phyloP scores from a whole-genome alignment of 192 early-diverging fungal genomes.

The Podila verticillata region DNA sequence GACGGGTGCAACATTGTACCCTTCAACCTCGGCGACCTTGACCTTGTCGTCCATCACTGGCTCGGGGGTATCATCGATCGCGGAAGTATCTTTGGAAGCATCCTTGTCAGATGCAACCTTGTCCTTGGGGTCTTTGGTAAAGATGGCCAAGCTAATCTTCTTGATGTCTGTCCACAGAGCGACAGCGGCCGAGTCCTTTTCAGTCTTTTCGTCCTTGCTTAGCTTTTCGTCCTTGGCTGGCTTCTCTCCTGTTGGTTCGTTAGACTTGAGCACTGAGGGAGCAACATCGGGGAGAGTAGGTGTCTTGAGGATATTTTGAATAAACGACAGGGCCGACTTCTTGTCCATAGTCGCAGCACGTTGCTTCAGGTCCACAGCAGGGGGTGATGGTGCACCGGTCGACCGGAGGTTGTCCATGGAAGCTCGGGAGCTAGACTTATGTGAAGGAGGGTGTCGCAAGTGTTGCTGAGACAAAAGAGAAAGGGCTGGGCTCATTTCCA shows the following conservation, averaged over 20 bases:
- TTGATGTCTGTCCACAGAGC: background rate
- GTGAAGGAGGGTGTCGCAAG: background rate
- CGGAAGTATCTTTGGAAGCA: too few relatives aligned
- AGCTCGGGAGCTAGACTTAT: background rate
- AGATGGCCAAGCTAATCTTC: background rate
- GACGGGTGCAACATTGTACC: background rate
- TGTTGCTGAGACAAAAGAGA: conserved; percentile 24
- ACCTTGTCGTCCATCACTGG: background rate
- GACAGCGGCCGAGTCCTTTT: background rate
- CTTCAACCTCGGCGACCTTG: background rate
- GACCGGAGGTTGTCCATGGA: background rate
- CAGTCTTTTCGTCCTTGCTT: background rate
- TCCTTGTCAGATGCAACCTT: background rate
- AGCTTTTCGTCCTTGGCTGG: background rate
- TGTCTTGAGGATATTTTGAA: conserved; percentile 10
- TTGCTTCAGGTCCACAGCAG: background rate
- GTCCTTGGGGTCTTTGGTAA: background rate
- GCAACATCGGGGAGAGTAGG: conserved; percentile 7
- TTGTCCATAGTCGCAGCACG: conserved; percentile 8
- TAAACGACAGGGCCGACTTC: conserved; percentile 6
- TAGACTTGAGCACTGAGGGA: background rate
- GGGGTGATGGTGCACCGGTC: background rate
- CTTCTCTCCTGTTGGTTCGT: background rate
- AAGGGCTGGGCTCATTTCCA: conserved; percentile 15
- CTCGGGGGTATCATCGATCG: too few relatives aligned